Evolutionary conservation across 2,329 filamentous ascomycete genomes (phyloP).

Genomic region (Cladosporium sp.): DNA sequence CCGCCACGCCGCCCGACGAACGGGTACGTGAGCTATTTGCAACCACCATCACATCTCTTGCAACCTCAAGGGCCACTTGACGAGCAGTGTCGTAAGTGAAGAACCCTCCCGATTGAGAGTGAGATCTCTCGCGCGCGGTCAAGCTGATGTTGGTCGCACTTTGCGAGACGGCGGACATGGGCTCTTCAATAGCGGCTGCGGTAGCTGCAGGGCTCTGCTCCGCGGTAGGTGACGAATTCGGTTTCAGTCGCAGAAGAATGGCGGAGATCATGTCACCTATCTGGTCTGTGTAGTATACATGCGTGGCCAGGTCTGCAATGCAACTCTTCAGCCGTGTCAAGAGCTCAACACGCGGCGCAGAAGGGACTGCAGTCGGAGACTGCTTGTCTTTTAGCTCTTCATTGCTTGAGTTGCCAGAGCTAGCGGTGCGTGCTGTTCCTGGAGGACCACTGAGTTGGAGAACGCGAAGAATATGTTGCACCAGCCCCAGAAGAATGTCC

Average conservation of each 20-base stretch:
- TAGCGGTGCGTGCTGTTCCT: conserved; percentile 21
- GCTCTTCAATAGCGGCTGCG: conserved; percentile 47
- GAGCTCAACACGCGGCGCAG: conserved; percentile 53
- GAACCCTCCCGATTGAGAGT: conserved; percentile 43
- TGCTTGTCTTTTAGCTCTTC: conserved; percentile 11
- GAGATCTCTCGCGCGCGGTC: conserved; percentile 41
- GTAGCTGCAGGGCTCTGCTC: conserved; percentile 35
- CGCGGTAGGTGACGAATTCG: conserved; percentile 32
- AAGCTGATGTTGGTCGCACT: conserved; percentile 44
- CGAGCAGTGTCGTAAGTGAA: conserved; percentile 59
- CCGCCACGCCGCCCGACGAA: conserved; percentile 29
- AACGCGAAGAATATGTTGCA: conserved; percentile 74
- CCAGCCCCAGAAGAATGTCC: conserved; percentile 80
- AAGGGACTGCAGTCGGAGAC: conserved; percentile 33
- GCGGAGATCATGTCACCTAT: conserved; percentile 88
- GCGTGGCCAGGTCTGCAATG: conserved; percentile 85
- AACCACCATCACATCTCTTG: conserved; percentile 75
- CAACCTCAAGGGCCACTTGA: conserved; percentile 63
- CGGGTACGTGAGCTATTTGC: conserved; percentile 51
- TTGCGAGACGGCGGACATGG: conserved; percentile 42
- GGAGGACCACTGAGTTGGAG: conserved; percentile 55
- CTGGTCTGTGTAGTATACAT: conserved; percentile 95
- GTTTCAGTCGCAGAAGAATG: conserved; percentile 71
- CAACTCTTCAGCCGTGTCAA: conserved; percentile 68
- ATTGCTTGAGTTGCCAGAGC: conserved; percentile 13